Percentiles rank a stretch among this genome's conserved stretches.
Evolutionary conservation across 148 eudicot species (phyloP).

Genomic region (Heliosperma pusillum): DNA sequence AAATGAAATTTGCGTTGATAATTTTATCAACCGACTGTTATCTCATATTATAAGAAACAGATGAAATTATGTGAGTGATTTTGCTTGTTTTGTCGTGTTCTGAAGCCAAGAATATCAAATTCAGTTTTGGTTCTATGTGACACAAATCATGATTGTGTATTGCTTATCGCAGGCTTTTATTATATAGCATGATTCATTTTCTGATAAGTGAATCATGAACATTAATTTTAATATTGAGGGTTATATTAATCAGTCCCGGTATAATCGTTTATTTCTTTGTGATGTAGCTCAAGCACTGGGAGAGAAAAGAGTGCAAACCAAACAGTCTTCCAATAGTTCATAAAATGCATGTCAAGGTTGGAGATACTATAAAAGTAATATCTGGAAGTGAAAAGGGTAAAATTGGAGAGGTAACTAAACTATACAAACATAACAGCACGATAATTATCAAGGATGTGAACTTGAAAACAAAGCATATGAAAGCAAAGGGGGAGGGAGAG

Average conservation of each 20-base stretch:
- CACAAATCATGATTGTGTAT: background rate
- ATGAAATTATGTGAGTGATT: background rate
- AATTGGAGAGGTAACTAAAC: slow-evolving; percentile 65
- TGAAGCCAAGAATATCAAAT: background rate
- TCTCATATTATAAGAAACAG: background rate
- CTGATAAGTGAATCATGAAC: background rate
- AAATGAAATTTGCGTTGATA: too few relatives aligned
- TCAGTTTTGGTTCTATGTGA: background rate
- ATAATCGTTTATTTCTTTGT: background rate
- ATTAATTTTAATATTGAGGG: background rate
- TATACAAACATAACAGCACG: slow-evolving; percentile 77
- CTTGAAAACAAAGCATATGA: slow-evolving; percentile 90
- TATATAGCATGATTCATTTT: background rate
- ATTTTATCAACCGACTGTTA: background rate
- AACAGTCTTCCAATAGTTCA: slow-evolving; percentile 85
- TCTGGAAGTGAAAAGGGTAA: slow-evolving; percentile 87
- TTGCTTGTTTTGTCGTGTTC: background rate
- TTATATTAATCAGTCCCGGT: background rate
- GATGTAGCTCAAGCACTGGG: slow-evolving; percentile 86
- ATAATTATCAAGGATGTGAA: slow-evolving; percentile 74
- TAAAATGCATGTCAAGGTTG: slow-evolving; percentile 90
- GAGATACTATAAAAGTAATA: slow-evolving; percentile 92
- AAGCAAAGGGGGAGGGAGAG: slow-evolving; percentile 74
- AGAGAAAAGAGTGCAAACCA: slow-evolving; percentile 88
- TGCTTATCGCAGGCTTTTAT: background rate